Base-by-base conservation (phyloP, 768 basidiomycete species). In the Leccinum subtestaceum region DNA sequence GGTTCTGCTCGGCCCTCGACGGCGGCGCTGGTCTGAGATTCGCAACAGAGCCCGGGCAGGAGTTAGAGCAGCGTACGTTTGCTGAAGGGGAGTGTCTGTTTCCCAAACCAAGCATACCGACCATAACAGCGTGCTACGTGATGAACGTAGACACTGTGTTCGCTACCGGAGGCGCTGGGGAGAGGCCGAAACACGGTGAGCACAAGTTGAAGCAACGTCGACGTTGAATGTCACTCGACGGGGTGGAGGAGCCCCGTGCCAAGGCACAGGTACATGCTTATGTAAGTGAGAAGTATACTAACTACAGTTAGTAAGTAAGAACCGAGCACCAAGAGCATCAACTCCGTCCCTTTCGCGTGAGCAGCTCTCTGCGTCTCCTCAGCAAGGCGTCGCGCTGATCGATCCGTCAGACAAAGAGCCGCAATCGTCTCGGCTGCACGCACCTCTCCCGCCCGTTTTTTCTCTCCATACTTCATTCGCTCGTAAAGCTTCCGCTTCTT, bases 401-500 rank as follows among this genome's bases (percentile, higher is more conserved):
- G 7, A 59, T 52, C 34, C 53, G 49, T 66, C 57, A 72, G 62
- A 17, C 25, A 27, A 50, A 27, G 45, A 38, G 43, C 19, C 21
- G 34, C 47, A 29, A 43, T 48, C 19, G 43, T 29, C 43, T 40
- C 31, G 27, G 21, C 58, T 54, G 25, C 17, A 77, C 87, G 65
- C 71, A 95, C 95, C 89, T 96, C 92, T 25, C 80, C 76, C 13
- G 80, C 79, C 60, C 87, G 86, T 75, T 88, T 91, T 71, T 82
- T 81, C 70, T 95, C 83, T 63, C 87, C 86, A 70, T 91, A 84
- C 76, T 94, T 93, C 84, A 97, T 91, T 76, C 89, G 89, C 75
- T 94, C 93, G 72, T 95, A 96, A 66, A 97, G 75, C 75, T 95
- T 95, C 66, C 86, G 84, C 74, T 96, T 89, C 77, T 91, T 93